Conservation (phyloP, 1,284 basidiomycete genomes). For the Apiotrichum akiyoshidainum region DNA sequence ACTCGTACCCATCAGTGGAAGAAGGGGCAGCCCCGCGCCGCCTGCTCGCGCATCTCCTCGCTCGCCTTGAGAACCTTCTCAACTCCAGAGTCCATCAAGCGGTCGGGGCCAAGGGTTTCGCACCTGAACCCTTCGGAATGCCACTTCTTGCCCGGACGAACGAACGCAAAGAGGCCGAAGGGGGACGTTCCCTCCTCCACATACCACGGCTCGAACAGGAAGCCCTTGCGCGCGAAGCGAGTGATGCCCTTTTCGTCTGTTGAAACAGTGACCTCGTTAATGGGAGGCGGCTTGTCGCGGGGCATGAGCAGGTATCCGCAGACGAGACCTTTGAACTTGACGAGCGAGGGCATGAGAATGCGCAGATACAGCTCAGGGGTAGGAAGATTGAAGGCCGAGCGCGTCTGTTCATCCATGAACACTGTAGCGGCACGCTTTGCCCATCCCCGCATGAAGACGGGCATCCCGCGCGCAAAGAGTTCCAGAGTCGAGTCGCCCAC, state of each 20-base stretch:
- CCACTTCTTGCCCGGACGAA: conserved; percentile 4
- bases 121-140: conserved; percentile 6
- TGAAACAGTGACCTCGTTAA: background rate
- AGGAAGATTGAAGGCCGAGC: conserved; percentile 12
- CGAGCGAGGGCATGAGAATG: conserved; percentile 9
- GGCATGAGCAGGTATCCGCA: conserved; percentile 9
- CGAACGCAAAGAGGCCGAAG: conserved; percentile 6
- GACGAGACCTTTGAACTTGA: conserved; percentile 8
- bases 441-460: conserved; percentile 4
- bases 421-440: conserved; percentile 2
- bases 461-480: conserved; percentile 11
- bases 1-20: background rate
- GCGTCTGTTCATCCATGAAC: conserved; percentile 17
- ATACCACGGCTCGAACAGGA: conserved; percentile 22
- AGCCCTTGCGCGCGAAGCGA: conserved; percentile 7
- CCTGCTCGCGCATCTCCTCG: conserved; percentile 7
- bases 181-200: background rate
- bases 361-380: conserved; percentile 2
- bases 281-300: background rate
- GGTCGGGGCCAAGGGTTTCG: conserved; percentile 9
- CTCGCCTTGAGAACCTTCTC: conserved; percentile 4
- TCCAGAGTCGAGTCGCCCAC: conserved; percentile 15
- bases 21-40: conserved; percentile 9
- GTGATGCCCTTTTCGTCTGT: background rate
- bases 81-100: conserved; percentile 6